Conservation (phyloP, 192 early-diverging fungal species). For the Chytriomyces confervae region DNA sequence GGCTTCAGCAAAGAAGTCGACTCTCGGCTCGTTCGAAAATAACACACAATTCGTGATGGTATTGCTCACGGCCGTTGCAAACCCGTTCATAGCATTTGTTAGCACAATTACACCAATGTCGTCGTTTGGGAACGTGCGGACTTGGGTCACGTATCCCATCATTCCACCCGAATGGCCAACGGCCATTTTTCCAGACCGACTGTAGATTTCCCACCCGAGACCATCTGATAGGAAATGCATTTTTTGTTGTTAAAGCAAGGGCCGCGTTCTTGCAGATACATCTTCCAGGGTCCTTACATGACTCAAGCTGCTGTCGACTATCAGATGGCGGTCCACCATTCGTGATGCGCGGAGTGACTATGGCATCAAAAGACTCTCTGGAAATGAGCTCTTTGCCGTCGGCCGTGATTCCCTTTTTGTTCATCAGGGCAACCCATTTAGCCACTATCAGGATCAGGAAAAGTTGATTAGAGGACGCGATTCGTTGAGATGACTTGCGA, state of each 20-base stretch:
- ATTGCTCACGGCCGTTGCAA: too few relatives aligned
- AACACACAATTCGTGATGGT: too few relatives aligned
- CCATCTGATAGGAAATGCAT: not conserved
- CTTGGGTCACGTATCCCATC: constrained; percentile 3
- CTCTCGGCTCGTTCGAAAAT: too few relatives aligned
- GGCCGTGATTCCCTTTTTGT: not conserved
- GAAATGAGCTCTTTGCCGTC: not conserved
- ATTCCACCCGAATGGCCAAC: constrained; percentile 15
- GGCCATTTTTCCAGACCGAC: constrained; percentile 1
- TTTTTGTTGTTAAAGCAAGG: not conserved
- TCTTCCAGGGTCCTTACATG: too few relatives aligned
- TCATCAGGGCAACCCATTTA: not conserved
- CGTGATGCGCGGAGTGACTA: not conserved
- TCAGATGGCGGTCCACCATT: not conserved
- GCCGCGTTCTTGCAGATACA: not conserved
- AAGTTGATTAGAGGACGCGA: too few relatives aligned
- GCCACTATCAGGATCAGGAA: not conserved
- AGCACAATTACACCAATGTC: constrained; percentile 17
- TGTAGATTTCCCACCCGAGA: constrained; percentile 18
- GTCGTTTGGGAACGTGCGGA: constrained; percentile 19
- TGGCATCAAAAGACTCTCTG: not conserved
- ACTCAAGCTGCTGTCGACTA: not conserved
- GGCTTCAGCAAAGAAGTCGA: too few relatives aligned
- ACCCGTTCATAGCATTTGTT: not conserved
- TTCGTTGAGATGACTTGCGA: too few relatives aligned